These are phyloP conservation scores for Panaeolus cyanescens DNA, from an alignment of 768 basidiomycete genomes.

Conservation along the genomic window DNA sequence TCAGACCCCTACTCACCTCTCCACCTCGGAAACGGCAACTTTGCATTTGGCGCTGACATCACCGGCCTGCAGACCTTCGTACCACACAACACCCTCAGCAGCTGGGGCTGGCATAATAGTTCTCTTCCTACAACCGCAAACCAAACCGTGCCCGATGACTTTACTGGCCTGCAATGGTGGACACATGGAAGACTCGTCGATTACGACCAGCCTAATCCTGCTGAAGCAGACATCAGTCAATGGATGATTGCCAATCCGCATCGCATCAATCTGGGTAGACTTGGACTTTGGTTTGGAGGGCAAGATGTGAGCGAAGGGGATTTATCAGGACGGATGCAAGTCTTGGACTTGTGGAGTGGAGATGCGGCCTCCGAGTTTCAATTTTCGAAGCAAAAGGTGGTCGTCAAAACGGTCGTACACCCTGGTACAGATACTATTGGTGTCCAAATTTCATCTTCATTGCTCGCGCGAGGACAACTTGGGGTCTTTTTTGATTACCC, in stretches of 20 bases:
- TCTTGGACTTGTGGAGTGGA: conserved; percentile 59
- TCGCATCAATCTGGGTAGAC: conserved; percentile 53
- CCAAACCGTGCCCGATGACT: conserved; percentile 43
- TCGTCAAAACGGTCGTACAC: conserved; percentile 41
- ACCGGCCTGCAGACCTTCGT: conserved; percentile 61
- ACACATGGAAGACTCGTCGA: conserved; percentile 51
- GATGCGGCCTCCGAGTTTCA: conserved; percentile 47
- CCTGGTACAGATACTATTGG: conserved; percentile 41
- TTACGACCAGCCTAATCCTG: conserved; percentile 49
- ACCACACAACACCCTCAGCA: conserved; percentile 56
- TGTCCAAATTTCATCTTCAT: conserved; percentile 38
- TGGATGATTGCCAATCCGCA: conserved; percentile 64
- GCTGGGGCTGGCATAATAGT: conserved; percentile 67
- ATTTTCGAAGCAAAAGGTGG: conserved; percentile 34
- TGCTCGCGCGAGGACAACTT: conserved; percentile 39
- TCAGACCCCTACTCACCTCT: conserved; percentile 50
- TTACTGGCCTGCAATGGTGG: conserved; percentile 49
- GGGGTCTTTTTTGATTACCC: conserved; percentile 60
- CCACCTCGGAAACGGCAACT: conserved; percentile 64
- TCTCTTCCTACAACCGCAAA: conserved; percentile 46
- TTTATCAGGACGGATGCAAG: conserved; percentile 36
- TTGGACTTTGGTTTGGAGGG: conserved; percentile 44
- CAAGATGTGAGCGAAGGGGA: conserved; percentile 38
- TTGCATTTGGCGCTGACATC: conserved; percentile 60
- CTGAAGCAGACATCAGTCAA: conserved; percentile 43